phyloP scores from a whole-genome alignment of 805 yeast species.

The Cephaloascus fragrans region DNA sequence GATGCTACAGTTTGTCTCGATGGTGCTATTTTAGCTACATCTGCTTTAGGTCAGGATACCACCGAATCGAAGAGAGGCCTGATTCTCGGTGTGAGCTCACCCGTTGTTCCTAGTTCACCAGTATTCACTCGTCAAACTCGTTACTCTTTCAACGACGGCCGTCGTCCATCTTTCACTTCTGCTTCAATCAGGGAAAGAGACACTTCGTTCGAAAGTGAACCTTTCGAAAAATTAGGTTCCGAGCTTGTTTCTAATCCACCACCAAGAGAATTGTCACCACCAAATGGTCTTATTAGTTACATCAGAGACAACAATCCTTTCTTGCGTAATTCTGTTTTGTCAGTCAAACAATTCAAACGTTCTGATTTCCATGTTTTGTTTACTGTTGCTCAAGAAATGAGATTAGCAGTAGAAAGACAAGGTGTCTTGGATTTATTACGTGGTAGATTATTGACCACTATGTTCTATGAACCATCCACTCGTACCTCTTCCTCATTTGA shows the following conservation, averaged over 20 bases:
- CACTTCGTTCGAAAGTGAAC: slow-evolving; percentile 33
- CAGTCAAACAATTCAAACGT: slow-evolving; percentile 82
- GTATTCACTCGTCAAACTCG: slow-evolving; percentile 25
- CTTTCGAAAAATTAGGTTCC: slow-evolving; percentile 44
- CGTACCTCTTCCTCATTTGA: slow-evolving; percentile 95
- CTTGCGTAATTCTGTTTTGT: slow-evolving; percentile 76
- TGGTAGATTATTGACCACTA: slow-evolving; percentile 87
- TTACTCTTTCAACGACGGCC: slow-evolving; percentile 41
- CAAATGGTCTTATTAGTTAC: slow-evolving; percentile 69
- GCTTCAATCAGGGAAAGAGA: slow-evolving; percentile 12
- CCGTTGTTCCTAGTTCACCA: slow-evolving; percentile 29
- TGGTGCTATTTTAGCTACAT: slow-evolving; percentile 55
- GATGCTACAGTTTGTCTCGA: slow-evolving; percentile 79
- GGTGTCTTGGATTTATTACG: slow-evolving; percentile 87
- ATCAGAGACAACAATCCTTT: slow-evolving; percentile 84
- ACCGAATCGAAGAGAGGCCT: slow-evolving; percentile 34
- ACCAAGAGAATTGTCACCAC: slow-evolving; percentile 62
- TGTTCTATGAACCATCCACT: slow-evolving; percentile 97
- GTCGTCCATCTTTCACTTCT: slow-evolving; percentile 21
- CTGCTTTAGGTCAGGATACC: slow-evolving; percentile 52
- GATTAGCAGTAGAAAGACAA: slow-evolving; percentile 91
- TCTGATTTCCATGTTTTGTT: slow-evolving; percentile 86
- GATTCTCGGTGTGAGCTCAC: slow-evolving; percentile 17
- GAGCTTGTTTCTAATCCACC: slow-evolving; percentile 67
- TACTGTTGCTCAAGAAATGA: slow-evolving; percentile 96